A percentile compares a stretch with the other conserved stretches of the same genome.
Evolutionary conservation across 805 yeast species (phyloP).

Genomic region (Starmerella floricola): DNA sequence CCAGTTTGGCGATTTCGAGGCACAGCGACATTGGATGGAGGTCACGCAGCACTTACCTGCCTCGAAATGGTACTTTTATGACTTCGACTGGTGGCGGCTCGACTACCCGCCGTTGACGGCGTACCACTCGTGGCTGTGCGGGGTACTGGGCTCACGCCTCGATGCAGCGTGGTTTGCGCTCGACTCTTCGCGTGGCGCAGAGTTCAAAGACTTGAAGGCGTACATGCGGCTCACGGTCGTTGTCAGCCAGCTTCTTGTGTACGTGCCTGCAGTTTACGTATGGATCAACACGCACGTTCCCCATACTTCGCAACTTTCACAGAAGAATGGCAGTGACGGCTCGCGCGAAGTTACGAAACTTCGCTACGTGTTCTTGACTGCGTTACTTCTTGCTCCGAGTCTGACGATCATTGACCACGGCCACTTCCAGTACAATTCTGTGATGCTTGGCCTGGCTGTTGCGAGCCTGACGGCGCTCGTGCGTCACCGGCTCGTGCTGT

Average conservation of each 20-base stretch:
- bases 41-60: constrained; percentile 67
- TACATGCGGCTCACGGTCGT: constrained; percentile 77
- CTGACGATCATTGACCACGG: constrained; percentile 86
- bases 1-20: constrained; percentile 91
- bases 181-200: constrained; percentile 63
- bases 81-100: constrained; percentile 86
- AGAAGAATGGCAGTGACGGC: too few relatives aligned
- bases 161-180: constrained; percentile 67
- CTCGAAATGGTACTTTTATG: constrained; percentile 75
- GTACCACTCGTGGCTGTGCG: constrained; percentile 72
- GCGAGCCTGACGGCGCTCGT: constrained; percentile 54
- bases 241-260: constrained; percentile 58
- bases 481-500: constrained; percentile 45
- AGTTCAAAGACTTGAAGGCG: constrained; percentile 52
- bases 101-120: constrained; percentile 98
- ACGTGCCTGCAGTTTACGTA: constrained; percentile 62
- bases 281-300: constrained; percentile 4
- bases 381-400: constrained; percentile 75
- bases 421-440: constrained; percentile 89
- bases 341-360: constrained; percentile 20
- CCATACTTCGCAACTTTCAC: constrained; percentile 29
- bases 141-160: constrained; percentile 51
- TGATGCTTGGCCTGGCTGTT: constrained; percentile 81
- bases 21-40: constrained; percentile 97
- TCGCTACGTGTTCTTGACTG: constrained; percentile 62